Evolutionary conservation across 2,329 filamentous ascomycete species (phyloP), one percentile per base, ranked within the genome.

Genomic region (Colletotrichum caudatum): DNA sequence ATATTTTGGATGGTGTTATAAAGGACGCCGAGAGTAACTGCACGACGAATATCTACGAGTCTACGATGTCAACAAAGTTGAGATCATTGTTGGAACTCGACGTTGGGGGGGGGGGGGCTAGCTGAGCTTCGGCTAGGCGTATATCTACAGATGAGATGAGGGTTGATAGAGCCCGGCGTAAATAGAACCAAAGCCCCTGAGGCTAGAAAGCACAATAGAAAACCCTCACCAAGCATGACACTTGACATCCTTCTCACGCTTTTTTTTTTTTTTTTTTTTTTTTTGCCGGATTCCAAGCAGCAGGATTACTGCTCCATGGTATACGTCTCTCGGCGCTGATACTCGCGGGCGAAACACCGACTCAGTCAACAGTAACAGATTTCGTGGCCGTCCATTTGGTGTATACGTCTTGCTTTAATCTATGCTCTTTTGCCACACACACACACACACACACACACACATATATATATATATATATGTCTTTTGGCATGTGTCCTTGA

Each of bases 41-140:
- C 61, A 23, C 11, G 39, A 26, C 44, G 54, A 48, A 66, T 72
- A 62, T 72, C 56, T 61, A 72, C 37, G 59, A 72, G 60, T 65
- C 60, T 72, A 65, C 53, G 54, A 70, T 70, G 60, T 26, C 53
- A 59, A 58, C 33, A 29, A 62, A 62, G 23, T 35, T 1, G 39
- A 26, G 33, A 4, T 18, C 37, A 18, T 41, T 48, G 46, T 14
- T 41, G 35, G 58, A 20, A 44, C 35, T n/a, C 18, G 44, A 46
- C 12, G 12, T 18, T 44, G 44, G 23, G 33, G 41, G 39, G 29
- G 41, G 23, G 33, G 41, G 39, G 29, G 41, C 33, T 48, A 48
- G 16, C 26, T 3, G 29, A 58, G n/a, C 23, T 18, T 26, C 23
- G 64, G 57, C 48, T 33, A 20, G 48, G n/a, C 66, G 67, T 41